Percentiles rank a stretch among this genome's conserved stretches.
Conservation (phyloP, 345 rosid genomes). For the Cardiospermum halicacabum region DNA sequence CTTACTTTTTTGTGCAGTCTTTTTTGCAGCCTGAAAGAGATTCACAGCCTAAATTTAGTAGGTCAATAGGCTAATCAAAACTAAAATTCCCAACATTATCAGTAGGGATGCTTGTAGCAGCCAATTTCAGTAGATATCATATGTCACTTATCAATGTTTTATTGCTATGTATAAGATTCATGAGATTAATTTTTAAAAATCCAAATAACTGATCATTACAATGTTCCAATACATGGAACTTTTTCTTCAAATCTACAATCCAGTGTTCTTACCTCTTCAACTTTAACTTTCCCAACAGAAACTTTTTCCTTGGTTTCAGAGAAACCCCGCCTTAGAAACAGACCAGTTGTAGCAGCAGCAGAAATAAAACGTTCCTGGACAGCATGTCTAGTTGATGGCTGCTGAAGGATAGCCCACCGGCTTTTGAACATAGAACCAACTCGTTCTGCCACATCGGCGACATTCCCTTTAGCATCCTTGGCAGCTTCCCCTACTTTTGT, state of each 20-base stretch:
- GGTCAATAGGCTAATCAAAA: constrained; percentile 1
- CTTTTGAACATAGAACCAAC: constrained; percentile 65
- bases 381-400: constrained; percentile 81
- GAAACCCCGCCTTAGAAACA: constrained; percentile 71
- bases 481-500: constrained; percentile 79
- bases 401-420: constrained; percentile 78
- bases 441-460: constrained; percentile 71
- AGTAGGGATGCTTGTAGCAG: neutral
- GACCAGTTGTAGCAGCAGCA: constrained; percentile 90
- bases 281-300: constrained; percentile 78
- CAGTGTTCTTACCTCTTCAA: constrained; percentile 70
- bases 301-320: constrained; percentile 91
- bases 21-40: constrained; percentile 71
- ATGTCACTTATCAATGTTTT: neutral
- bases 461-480: constrained; percentile 92
- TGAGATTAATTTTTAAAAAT: neutral
- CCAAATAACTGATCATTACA: neutral
- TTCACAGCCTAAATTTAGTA: constrained; percentile 13
- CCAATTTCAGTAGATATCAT: neutral
- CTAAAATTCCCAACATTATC: neutral
- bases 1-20: constrained; percentile 85
- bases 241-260: neutral
- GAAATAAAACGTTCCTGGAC: constrained; percentile 74
- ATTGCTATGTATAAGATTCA: neutral
- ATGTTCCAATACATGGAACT: too few species aligned